phyloP scores from a whole-genome alignment of 2,329 filamentous ascomycete species.

The Alternaria sp. region DNA sequence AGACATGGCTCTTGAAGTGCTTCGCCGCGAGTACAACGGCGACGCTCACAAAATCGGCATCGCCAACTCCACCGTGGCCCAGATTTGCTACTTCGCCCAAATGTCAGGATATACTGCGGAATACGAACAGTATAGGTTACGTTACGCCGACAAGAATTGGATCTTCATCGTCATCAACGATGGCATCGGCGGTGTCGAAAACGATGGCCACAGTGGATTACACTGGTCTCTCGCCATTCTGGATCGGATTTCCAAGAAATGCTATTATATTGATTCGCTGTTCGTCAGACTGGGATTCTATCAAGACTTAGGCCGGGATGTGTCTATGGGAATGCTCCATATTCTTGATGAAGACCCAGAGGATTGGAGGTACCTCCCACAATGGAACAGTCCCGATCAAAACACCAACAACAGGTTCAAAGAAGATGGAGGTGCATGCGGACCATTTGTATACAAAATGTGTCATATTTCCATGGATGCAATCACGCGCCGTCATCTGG shows the following conservation, averaged over 20 bases:
- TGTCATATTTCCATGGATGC: neutral
- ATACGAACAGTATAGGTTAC: constrained; percentile 13
- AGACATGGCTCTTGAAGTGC: constrained; percentile 26
- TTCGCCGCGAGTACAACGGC: constrained; percentile 11
- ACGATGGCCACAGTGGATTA: constrained; percentile 8
- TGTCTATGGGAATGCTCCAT: constrained; percentile 11
- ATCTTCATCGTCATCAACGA: constrained; percentile 38
- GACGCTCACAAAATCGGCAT: constrained; percentile 22
- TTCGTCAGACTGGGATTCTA: neutral
- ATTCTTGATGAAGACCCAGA: constrained; percentile 17
- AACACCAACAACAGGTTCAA: constrained; percentile 13
- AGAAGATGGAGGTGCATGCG: constrained; percentile 25
- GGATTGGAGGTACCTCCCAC: neutral
- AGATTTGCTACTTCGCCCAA: constrained; percentile 15
- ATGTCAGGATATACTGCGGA: constrained; percentile 1
- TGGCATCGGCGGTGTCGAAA: constrained; percentile 11
- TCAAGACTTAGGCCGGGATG: neutral
- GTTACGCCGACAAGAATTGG: constrained; percentile 23
- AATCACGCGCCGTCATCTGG: neutral
- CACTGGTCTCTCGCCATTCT: constrained; percentile 35
- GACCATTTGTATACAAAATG: constrained; percentile 29
- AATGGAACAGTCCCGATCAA: constrained; percentile 20
- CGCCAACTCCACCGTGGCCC: constrained; percentile 19
- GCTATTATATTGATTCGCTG: constrained; percentile 30
- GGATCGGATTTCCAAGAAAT: constrained; percentile 5